Conservation (phyloP, 2,329 filamentous ascomycete genomes). For the Colletotrichum scovillei region DNA sequence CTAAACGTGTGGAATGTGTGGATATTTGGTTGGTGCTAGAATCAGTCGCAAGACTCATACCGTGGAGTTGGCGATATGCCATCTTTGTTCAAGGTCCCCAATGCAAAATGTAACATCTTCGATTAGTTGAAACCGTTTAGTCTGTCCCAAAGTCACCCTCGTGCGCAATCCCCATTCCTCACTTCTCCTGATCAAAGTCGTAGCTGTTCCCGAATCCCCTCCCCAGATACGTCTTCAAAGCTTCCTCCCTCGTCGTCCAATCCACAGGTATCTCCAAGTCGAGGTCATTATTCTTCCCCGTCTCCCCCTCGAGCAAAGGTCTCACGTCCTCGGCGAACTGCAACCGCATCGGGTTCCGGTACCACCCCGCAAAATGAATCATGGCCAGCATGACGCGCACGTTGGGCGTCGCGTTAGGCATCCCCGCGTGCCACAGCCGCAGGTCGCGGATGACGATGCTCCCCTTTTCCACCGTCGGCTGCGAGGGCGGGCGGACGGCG, state of each 20-base stretch:
- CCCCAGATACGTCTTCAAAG: constrained; percentile 61
- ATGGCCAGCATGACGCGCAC: constrained; percentile 69
- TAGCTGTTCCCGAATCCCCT: constrained; percentile 71
- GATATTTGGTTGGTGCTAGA: too few relatives aligned
- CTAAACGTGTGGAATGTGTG: not conserved
- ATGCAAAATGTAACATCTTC: not conserved
- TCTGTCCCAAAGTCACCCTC: not conserved
- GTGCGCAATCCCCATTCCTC: not conserved
- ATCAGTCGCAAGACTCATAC: too few relatives aligned
- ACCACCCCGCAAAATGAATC: constrained; percentile 70
- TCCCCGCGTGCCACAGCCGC: constrained; percentile 72
- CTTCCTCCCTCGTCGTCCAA: constrained; percentile 56
- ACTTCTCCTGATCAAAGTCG: constrained; percentile 64
- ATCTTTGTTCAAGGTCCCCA: too few relatives aligned
- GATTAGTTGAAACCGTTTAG: not conserved
- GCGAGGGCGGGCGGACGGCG: constrained; percentile 54
- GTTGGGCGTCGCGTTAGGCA: constrained; percentile 65
- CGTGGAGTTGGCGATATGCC: too few relatives aligned
- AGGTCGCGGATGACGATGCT: constrained; percentile 69
- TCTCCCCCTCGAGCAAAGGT: constrained; percentile 52
- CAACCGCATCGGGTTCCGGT: constrained; percentile 66
- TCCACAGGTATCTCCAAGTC: constrained; percentile 61
- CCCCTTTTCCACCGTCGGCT: constrained; percentile 64
- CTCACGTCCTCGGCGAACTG: constrained; percentile 63
- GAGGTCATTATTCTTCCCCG: too few relatives aligned